Evolutionary conservation across 1,284 basidiomycete genomes (phyloP).

Genomic region (Fomitopsis palustris): DNA sequence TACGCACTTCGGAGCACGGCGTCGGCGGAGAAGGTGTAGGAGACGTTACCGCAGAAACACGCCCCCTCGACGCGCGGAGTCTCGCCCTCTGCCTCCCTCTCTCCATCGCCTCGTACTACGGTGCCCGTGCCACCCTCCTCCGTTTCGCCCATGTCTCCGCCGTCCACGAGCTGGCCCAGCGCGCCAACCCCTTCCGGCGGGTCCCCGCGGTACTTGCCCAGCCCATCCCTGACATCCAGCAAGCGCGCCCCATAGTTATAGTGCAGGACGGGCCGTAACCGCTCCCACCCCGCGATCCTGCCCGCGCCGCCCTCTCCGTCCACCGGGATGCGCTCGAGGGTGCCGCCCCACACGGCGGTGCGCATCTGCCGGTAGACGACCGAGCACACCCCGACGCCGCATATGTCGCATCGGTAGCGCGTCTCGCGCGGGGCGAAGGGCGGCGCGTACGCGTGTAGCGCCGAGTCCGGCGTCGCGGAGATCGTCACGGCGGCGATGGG

Average conservation of each 20-base stretch:
- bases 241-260: background rate
- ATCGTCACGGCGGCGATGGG: background rate
- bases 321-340: background rate
- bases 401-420: background rate
- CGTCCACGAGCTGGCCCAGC: background rate
- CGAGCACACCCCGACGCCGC: background rate
- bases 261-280: background rate
- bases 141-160: background rate
- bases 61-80: background rate
- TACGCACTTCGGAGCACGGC: background rate
- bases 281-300: background rate
- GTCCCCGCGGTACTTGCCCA: background rate
- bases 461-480: background rate
- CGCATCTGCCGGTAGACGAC: background rate
- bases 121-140: too few species aligned
- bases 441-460: background rate
- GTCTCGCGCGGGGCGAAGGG: background rate
- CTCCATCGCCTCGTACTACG: background rate
- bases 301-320: background rate
- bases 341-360: background rate
- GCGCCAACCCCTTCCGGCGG: background rate
- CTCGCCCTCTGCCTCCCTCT: background rate
- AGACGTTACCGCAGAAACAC: background rate
- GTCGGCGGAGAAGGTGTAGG: background rate
- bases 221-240: background rate